Evolutionary conservation across 148 eudicot species (phyloP).

Genomic region (Dianthus caryophyllus): DNA sequence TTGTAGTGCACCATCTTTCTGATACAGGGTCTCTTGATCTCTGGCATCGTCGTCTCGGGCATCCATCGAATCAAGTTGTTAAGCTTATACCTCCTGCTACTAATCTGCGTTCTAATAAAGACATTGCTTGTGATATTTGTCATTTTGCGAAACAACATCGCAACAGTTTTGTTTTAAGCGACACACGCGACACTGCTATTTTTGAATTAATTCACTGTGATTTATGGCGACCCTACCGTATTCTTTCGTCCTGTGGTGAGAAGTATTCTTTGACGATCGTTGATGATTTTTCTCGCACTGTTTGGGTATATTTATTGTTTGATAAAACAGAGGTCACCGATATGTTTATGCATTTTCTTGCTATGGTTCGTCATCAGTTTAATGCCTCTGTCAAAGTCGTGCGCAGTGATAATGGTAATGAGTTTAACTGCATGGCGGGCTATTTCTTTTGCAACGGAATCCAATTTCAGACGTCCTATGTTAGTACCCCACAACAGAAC

Average conservation of each 20-base stretch:
- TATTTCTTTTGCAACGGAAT: not conserved
- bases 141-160: not conserved
- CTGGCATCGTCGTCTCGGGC: too few species aligned
- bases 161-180: not conserved
- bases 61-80: too few species aligned
- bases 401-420: not conserved
- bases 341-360: not conserved
- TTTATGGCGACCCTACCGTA: not conserved
- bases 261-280: not conserved
- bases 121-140: not conserved
- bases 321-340: not conserved
- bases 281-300: not conserved
- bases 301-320: not conserved
- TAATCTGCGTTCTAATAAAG: not conserved
- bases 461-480: not conserved
- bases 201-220: not conserved
- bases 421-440: not conserved
- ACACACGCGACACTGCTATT: not conserved
- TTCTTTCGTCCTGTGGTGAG: not conserved
- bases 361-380: not conserved
- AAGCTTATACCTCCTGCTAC: not conserved
- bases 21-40: too few species aligned
- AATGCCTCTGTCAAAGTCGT: not conserved
- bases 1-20: too few species aligned
- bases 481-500: not conserved